phyloP scores from a whole-genome alignment of 305 asterid species.

The Petunia hybrid region DNA sequence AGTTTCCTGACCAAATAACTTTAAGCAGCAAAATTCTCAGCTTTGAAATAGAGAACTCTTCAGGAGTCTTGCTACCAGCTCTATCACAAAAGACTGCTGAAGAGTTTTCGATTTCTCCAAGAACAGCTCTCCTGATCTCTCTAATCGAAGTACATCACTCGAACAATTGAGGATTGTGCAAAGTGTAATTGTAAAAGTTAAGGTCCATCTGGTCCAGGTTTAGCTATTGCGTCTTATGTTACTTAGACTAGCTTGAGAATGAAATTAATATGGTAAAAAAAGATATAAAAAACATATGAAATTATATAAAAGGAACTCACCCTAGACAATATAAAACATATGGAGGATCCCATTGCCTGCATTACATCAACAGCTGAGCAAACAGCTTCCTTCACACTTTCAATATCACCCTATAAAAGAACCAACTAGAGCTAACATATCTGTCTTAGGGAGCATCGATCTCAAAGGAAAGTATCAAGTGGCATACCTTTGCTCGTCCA shows the following conservation, averaged over 20 bases:
- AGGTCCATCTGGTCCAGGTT: not conserved
- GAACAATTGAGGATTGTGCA: conserved; percentile 1
- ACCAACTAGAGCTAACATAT: conserved; percentile 19
- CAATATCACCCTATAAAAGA: conserved; percentile 67
- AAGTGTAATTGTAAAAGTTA: not conserved
- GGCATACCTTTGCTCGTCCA: conserved; percentile 83
- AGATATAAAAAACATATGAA: not conserved
- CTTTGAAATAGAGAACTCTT: not conserved
- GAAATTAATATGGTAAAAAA: conserved; percentile 20
- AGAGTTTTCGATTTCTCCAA: conserved; percentile 1
- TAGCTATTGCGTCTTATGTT: conserved; percentile 24
- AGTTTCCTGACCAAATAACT: not conserved
- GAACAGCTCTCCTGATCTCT: not conserved
- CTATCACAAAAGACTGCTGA: not conserved
- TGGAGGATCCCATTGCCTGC: conserved; percentile 85
- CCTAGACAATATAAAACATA: conserved; percentile 57
- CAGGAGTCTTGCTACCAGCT: not conserved
- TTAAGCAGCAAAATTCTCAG: conserved; percentile 18
- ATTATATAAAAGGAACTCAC: conserved; percentile 44
- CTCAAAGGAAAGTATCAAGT: conserved; percentile 29
- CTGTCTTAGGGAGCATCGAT: not conserved
- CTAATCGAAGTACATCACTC: conserved; percentile 6
- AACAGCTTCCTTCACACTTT: conserved; percentile 70
- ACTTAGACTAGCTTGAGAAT: not conserved
- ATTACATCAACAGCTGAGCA: conserved; percentile 81